Evolutionary conservation across 1,284 basidiomycete genomes (phyloP).

Genomic region (Apiotrichum mycotoxinovorans): DNA sequence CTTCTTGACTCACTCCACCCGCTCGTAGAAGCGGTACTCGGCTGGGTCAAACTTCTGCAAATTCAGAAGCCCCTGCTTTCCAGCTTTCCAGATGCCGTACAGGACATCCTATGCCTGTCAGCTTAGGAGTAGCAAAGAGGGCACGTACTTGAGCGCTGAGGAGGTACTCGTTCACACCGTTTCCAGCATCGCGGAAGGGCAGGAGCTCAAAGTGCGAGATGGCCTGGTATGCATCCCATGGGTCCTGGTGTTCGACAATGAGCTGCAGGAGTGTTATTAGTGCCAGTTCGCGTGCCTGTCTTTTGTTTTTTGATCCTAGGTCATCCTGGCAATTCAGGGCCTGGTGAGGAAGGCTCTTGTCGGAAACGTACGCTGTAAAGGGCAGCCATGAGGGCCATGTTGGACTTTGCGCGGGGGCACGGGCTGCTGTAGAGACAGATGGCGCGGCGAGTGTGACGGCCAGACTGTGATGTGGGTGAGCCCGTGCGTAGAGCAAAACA

Average conservation of each 20-base stretch:
- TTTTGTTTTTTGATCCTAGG: no score
- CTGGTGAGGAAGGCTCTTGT: not conserved
- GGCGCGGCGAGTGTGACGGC: constrained; percentile 19
- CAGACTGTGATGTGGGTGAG: constrained; percentile 60
- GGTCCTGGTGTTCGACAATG: constrained; percentile 86
- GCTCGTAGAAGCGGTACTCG: constrained; percentile 77
- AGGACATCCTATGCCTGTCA: constrained; percentile 64
- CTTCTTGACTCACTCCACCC: constrained; percentile 62
- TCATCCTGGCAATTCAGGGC: not conserved
- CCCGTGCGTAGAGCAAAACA: constrained; percentile 11
- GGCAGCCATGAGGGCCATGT: constrained; percentile 85
- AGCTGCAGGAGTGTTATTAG: constrained; percentile 58
- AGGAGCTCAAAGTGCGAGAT: constrained; percentile 86
- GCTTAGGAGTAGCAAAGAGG: not conserved
- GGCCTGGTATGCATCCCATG: constrained; percentile 92
- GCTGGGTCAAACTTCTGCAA: constrained; percentile 73
- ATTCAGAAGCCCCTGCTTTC: constrained; percentile 81
- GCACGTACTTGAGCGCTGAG: constrained; percentile 54
- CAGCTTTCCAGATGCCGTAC: constrained; percentile 93
- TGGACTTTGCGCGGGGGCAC: constrained; percentile 83
- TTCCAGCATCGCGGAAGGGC: constrained; percentile 94
- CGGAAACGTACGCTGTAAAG: constrained; percentile 58
- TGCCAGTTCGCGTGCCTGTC: not conserved
- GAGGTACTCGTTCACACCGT: constrained; percentile 87
- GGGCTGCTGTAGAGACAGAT: constrained; percentile 86